These are phyloP conservation scores for Pugionium cornutum DNA, from an alignment of 345 rosid species.

Conservation along the genomic window DNA sequence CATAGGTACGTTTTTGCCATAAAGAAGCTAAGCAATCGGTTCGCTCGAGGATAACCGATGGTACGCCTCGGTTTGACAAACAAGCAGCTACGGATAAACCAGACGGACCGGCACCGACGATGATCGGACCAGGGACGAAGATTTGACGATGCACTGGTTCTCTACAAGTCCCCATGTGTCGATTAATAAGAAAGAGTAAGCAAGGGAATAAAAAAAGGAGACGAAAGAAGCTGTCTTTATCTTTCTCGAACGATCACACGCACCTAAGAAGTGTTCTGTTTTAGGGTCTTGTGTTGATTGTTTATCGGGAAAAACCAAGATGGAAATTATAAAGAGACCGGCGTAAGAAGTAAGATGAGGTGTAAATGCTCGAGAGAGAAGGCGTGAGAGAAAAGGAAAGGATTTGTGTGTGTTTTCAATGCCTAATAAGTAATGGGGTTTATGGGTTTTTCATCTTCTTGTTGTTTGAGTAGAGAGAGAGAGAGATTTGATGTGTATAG, in stretches of 20 bases:
- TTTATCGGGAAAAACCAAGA: constrained; percentile 39
- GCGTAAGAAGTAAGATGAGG: constrained; percentile 24
- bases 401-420: constrained; percentile 34
- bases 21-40: constrained; percentile 75
- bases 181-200: constrained; percentile 1
- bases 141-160: constrained; percentile 31
- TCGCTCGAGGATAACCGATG: constrained; percentile 74
- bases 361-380: constrained; percentile 36
- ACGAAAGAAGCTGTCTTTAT: constrained; percentile 21
- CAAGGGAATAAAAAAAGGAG: background rate
- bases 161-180: constrained; percentile 49
- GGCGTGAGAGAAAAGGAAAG: constrained; percentile 44
- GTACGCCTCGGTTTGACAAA: constrained; percentile 57
- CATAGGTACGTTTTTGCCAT: constrained; percentile 77
- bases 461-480: constrained; percentile 26
- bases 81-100: constrained; percentile 84
- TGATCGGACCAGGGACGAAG: constrained; percentile 59
- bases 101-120: constrained; percentile 98
- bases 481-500: constrained; percentile 19
- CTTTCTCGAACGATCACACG: constrained; percentile 25
- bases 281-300: constrained; percentile 32
- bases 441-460: constrained; percentile 20
- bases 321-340: constrained; percentile 23
- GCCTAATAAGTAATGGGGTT: constrained; percentile 25
- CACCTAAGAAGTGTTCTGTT: constrained; percentile 36